A percentile compares a stretch with the other conserved stretches of the same genome.
Evolutionary conservation across 108 stramenopile genomes (phyloP).

Genomic region (Schizochytrium sp.): DNA sequence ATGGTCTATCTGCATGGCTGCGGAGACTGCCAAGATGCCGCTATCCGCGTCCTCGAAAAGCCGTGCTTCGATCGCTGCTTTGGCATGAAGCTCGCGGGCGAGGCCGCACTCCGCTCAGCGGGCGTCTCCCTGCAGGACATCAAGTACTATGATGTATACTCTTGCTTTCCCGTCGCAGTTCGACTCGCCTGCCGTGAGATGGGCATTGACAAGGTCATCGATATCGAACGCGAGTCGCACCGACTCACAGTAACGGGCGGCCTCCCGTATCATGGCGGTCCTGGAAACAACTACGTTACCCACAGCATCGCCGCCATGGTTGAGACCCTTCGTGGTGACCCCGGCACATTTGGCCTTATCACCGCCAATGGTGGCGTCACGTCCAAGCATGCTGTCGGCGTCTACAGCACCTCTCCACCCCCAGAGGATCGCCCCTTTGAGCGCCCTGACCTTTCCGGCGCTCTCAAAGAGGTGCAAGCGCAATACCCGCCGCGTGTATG

Average conservation of each 20-base stretch:
- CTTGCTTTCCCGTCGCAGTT: conserved; percentile 2
- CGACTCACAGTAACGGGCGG: neutral
- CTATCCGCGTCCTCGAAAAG: neutral
- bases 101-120: neutral
- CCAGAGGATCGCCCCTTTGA: neutral
- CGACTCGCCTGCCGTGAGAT: neutral
- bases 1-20: neutral
- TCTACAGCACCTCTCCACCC: neutral
- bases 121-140: neutral
- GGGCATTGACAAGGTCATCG: neutral
- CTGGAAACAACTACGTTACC: neutral
- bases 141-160: conserved; percentile 6
- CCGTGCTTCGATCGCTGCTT: neutral
- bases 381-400: conserved; percentile 6
- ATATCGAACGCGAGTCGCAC: neutral
- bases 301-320: conserved; percentile 8
- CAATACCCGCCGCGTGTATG: neutral
- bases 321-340: neutral
- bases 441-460: neutral
- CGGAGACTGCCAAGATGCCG: neutral
- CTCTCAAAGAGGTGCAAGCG: neutral
- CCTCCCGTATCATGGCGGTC: conserved; percentile 9
- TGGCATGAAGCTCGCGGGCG: neutral
- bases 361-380: neutral
- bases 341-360: neutral